Evolutionary conservation across 371 early-diverging fungal species (phyloP).

Genomic region (Mortierella sp.): DNA sequence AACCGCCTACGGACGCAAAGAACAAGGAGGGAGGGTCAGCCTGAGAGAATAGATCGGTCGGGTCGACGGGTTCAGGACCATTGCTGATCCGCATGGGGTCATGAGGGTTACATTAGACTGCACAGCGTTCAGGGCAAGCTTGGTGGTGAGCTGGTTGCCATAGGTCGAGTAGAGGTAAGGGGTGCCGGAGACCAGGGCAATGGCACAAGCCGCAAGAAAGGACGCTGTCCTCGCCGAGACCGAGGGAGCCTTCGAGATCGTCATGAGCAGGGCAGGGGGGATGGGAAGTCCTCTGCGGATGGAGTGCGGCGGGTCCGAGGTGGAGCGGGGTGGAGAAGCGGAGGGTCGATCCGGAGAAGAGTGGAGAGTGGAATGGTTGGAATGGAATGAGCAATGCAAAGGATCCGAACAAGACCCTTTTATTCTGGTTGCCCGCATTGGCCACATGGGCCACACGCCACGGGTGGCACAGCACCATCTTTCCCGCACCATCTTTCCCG

Average conservation of each 20-base stretch:
- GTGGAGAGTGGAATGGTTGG: too few species aligned
- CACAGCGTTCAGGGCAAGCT: constrained; percentile 34
- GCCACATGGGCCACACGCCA: too few species aligned
- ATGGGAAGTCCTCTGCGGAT: too few species aligned
- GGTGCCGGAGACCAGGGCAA: constrained; percentile 50
- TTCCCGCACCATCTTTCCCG: too few species aligned
- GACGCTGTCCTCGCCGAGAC: constrained; percentile 26
- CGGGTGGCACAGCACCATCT: too few species aligned
- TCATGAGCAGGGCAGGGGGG: not conserved
- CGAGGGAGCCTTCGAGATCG: constrained; percentile 4
- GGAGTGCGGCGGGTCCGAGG: too few species aligned
- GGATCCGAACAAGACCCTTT: too few species aligned
- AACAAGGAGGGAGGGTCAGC: not conserved
- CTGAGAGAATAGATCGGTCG: not conserved
- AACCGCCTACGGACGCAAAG: constrained; percentile 14
- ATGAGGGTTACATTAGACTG: constrained; percentile 53
- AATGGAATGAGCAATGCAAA: too few species aligned
- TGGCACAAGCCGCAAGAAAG: constrained; percentile 44
- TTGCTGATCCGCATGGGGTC: too few species aligned
- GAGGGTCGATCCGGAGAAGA: too few species aligned
- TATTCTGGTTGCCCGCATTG: too few species aligned
- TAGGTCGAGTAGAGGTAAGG: constrained; percentile 53
- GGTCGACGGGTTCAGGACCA: too few species aligned
- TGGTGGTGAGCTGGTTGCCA: constrained; percentile 48
- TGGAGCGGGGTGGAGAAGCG: not conserved